Base-by-base conservation (phyloP, 768 basidiomycete species). In the Russula ochroleuca region DNA sequence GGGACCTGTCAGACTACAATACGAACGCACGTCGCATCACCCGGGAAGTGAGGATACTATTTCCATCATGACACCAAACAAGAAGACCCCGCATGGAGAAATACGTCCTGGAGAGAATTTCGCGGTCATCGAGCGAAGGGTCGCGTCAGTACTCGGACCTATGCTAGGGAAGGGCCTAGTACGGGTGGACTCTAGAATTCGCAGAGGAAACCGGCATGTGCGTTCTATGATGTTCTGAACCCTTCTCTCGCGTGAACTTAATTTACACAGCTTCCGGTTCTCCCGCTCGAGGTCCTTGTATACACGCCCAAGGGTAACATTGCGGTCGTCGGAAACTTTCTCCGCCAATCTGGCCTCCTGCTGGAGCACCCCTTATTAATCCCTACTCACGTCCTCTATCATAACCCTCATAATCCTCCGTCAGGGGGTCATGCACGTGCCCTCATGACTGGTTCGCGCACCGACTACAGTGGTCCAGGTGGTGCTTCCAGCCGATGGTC, bases 301-400 rank as follows among this genome's bases (percentile, higher is more conserved):
- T 96, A 90, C 75, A 96, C 96, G 6, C 92, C 93, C 5, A 97
- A 96, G 73, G 91, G 92, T 37, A 94, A 98, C 75, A 88, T 98
- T 66, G 77, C 80, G 37, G 85, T 88, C 59, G 88, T 99, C 65
- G 86, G 91, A 66, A 80, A 84, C 70, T 86, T 85, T 70, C 81
- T 98, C 55, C 82, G 85, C 25, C 80, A 83, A 62, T 81, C 81
- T 64, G 81, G 81, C 45, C 77, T 94, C 9, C 78, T 88, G 57
- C 84, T 98, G 52, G 86, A 92, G 70, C 88, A 97, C 69, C 96
- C 97, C 66, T 71, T 75, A 69, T 81, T 80, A 70, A 84, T 81
- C 53, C 79, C 85, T 37, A 61, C 68, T 51, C 76, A 79, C 41
- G 83, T 85, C 70, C 83, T 83, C 68, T 98, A 97, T 75, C 81